phyloP scores from a whole-genome alignment of 495 filamentous ascomycete species.

The Bryoglossum gracile region DNA sequence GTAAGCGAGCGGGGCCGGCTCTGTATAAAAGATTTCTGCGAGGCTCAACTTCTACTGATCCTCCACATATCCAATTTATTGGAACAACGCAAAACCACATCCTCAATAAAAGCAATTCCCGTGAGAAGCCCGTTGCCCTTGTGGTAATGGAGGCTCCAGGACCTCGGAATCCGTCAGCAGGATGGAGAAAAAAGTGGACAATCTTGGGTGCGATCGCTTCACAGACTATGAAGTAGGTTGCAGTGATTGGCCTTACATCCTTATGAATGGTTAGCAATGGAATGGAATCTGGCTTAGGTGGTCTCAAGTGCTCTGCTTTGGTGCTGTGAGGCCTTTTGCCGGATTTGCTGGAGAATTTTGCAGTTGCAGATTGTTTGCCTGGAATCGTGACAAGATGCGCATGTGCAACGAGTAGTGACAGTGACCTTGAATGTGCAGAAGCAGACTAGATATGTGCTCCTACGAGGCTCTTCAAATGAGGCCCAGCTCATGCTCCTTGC shows the following conservation, averaged over 20 bases:
- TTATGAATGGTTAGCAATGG: neutral
- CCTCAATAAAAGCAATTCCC: slow-evolving; percentile 56
- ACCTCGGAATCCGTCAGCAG: slow-evolving; percentile 57
- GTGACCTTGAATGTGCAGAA: no score
- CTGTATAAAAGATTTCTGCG: neutral
- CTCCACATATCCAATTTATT: neutral
- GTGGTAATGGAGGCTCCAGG: slow-evolving; percentile 40
- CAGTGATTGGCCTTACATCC: slow-evolving; percentile 63
- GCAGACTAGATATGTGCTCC: no score
- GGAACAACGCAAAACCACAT: slow-evolving; percentile 60
- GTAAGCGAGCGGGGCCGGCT: no score
- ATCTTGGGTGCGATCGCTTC: slow-evolving; percentile 62
- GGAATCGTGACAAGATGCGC: no score
- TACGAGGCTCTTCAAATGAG: no score
- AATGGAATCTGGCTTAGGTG: no score
- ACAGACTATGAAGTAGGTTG: slow-evolving; percentile 47
- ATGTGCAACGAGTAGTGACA: no score
- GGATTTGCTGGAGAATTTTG: no score
- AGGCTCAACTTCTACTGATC: neutral
- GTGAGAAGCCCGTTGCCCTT: slow-evolving; percentile 36
- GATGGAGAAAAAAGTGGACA: slow-evolving; percentile 54
- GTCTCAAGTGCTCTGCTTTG: no score
- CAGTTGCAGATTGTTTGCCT: no score
- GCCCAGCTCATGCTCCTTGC: no score
- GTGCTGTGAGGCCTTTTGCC: no score